These are phyloP conservation scores for Kalaharituber pfeilii DNA, from an alignment of 2,329 filamentous ascomycete genomes.

Conservation along the genomic window DNA sequence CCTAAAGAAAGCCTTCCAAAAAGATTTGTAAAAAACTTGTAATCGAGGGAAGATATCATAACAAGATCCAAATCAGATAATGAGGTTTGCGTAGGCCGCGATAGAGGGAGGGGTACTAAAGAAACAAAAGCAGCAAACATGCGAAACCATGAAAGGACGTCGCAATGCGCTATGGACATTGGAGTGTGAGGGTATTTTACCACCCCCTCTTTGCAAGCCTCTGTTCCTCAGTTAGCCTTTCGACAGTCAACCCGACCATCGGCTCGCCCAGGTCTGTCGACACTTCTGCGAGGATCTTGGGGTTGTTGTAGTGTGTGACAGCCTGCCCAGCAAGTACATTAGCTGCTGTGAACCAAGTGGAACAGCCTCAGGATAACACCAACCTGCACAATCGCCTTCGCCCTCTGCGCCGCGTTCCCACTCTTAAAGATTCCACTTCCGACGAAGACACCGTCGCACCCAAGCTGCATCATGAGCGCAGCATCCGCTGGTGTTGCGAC, in stretches of 20 bases:
- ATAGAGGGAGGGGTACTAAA: too few relatives aligned
- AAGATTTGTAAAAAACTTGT: too few relatives aligned
- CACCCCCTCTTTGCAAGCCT: constrained; percentile 75
- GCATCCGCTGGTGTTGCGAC: constrained; percentile 98
- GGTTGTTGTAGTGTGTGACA: constrained; percentile 74
- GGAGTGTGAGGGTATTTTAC: constrained; percentile 42
- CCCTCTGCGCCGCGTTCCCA: constrained; percentile 73
- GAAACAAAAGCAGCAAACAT: too few relatives aligned
- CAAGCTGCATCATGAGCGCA: constrained; percentile 96
- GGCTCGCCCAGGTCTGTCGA: constrained; percentile 85
- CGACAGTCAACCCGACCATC: constrained; percentile 89
- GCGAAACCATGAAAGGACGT: too few relatives aligned
- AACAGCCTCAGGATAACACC: background rate
- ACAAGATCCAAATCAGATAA: too few relatives aligned
- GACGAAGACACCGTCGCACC: constrained; percentile 95
- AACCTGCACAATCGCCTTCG: constrained; percentile 72
- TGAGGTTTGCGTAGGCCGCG: too few relatives aligned
- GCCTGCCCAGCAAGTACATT: constrained; percentile 32
- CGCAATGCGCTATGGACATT: too few relatives aligned
- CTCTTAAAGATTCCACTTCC: constrained; percentile 96
- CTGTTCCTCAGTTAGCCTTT: constrained; percentile 56
- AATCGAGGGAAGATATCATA: too few relatives aligned
- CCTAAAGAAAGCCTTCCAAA: too few relatives aligned
- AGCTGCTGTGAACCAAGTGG: background rate
- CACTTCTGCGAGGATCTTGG: constrained; percentile 70